Percentiles rank a stretch among this genome's conserved stretches.
Evolutionary conservation across 2,329 filamentous ascomycete genomes (phyloP).

Genomic region (Colletotrichum theobromicola): DNA sequence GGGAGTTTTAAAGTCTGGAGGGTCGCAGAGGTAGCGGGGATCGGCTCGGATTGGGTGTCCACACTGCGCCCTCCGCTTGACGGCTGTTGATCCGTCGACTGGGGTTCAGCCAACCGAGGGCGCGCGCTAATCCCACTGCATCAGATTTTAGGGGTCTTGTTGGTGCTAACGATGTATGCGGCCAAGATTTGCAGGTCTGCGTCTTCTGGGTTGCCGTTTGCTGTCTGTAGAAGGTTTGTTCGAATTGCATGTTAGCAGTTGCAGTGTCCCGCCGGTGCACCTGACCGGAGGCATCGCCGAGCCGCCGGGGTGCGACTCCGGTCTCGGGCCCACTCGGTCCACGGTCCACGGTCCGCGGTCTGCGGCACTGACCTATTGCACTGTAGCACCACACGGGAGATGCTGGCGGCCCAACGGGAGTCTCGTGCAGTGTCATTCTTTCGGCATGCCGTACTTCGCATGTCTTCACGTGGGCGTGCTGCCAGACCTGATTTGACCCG

Average conservation of each 20-base stretch:
- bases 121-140: background rate
- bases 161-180: background rate
- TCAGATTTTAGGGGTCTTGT: background rate
- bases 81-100: background rate
- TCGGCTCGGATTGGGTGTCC: background rate
- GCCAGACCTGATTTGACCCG: background rate
- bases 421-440: background rate
- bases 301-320: background rate
- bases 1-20: background rate
- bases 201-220: background rate
- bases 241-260: background rate
- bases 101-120: background rate
- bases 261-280: background rate
- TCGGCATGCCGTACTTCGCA: background rate
- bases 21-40: background rate
- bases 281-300: background rate
- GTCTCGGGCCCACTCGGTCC: background rate
- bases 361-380: background rate
- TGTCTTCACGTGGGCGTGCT: background rate
- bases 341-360: background rate
- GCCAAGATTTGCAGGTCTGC: background rate
- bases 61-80: conserved; percentile 8
- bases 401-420: background rate
- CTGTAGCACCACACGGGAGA: background rate
- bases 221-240: background rate